A percentile compares a stretch with the other conserved stretches of the same genome.
Conservation (phyloP, 2,329 filamentous ascomycete species). For the Triangularia setosa region DNA sequence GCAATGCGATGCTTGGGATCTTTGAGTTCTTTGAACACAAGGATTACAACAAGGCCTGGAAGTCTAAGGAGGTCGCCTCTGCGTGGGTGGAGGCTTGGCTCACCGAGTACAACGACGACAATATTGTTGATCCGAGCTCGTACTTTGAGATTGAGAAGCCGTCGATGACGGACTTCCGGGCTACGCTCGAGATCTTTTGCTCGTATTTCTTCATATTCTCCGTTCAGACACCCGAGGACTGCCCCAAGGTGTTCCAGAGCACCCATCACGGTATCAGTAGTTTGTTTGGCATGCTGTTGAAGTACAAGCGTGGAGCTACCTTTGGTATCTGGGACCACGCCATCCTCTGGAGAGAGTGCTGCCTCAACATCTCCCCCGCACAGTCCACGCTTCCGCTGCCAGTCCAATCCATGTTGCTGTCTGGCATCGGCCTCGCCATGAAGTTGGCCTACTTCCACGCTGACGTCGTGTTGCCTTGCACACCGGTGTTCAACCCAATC, state of each 20-base stretch:
- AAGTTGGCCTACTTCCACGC: slow-evolving; percentile 38
- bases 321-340: slow-evolving; percentile 57
- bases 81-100: slow-evolving; percentile 46
- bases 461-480: slow-evolving; percentile 48
- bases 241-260: slow-evolving; percentile 53
- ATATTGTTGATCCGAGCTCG: slow-evolving; percentile 24
- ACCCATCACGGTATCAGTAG: slow-evolving; percentile 55
- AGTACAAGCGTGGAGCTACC: slow-evolving; percentile 50
- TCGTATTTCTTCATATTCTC: slow-evolving; percentile 54
- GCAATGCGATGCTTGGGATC: slow-evolving; percentile 42
- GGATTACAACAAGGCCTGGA: slow-evolving; percentile 47
- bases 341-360: slow-evolving; percentile 53
- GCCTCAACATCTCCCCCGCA: slow-evolving; percentile 32
- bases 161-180: slow-evolving; percentile 31
- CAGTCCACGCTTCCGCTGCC: slow-evolving; percentile 46
- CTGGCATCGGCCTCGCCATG: slow-evolving; percentile 41
- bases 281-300: slow-evolving; percentile 53
- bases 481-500: slow-evolving; percentile 52
- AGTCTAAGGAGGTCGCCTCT: slow-evolving; percentile 39
- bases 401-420: slow-evolving; percentile 45
- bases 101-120: slow-evolving; percentile 32
- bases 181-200: slow-evolving; percentile 32
- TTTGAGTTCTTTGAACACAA: slow-evolving; percentile 45
- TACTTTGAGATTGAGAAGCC: slow-evolving; percentile 33
- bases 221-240: slow-evolving; percentile 51